Evolutionary conservation across 805 yeast genomes (phyloP), one percentile per base, ranked within the genome.

Genomic region (Candida morakotiae): DNA sequence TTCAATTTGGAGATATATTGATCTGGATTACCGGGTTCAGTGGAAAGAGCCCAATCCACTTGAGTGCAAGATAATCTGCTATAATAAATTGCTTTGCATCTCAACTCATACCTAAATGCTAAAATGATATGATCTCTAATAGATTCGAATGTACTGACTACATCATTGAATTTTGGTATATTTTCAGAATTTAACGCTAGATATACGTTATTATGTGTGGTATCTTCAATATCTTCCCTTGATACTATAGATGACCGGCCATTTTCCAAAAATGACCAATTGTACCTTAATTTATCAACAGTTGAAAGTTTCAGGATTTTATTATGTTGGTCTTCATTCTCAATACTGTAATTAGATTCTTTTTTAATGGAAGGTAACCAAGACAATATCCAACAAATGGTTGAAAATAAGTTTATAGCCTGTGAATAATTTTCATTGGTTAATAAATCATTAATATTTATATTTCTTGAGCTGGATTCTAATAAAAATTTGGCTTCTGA

Each of bases 11-110:
- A 72, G 19, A 82, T 69, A 48, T 57, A 70, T 10, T 69, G 63
- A 46, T 80, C 87, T 5, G 81, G 70, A 44, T 80, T 85, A 9
- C 79, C 81, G 1, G 77, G 70, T 45, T 77, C 78, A 25, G 68
- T 62, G 8, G 56, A 55, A 15, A 74, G 73, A 47, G 67, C 62
- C 76, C 81, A 80, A 25, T 65, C 70, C 28, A 72, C 70, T 29
- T 65, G 69, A 25, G 54, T 52, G 45, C 73, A 68, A 31, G 81
- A 72, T 28, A 62, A 66, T 9, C 72, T 69, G 15, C 80, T 62
- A 47, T 69, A 71, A 54, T 73, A 75, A 14, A 79, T 65, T 3
- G 73, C 66, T 41, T 77, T 69, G 40, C 70, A 64, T 43, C 83
- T 63, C 34, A 80, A 54, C 46, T 81, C 85, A 41, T 74, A 75